Conservation (phyloP, 441 rosid species). For the Macaranga tanarius region DNA sequence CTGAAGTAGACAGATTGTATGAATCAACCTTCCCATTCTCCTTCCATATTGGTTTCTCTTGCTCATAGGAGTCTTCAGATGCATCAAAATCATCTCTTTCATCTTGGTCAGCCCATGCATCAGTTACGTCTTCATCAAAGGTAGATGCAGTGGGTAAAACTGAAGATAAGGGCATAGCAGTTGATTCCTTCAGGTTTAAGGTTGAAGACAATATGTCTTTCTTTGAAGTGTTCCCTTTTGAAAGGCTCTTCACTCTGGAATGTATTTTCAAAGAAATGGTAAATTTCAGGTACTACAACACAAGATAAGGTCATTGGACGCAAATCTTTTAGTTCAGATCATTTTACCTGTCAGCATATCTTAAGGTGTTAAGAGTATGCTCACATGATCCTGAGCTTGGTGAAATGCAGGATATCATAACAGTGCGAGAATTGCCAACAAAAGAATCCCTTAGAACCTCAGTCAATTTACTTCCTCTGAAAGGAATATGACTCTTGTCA, state of each 20-base stretch:
- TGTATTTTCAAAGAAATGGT: conserved; percentile 1
- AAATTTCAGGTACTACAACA: background rate
- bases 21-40: conserved; percentile 68
- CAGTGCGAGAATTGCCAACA: conserved; percentile 97
- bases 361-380: conserved; percentile 92
- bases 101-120: conserved; percentile 75
- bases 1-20: conserved; percentile 37
- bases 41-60: conserved; percentile 67
- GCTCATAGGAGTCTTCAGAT: conserved; percentile 65
- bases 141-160: conserved; percentile 51
- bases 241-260: conserved; percentile 95
- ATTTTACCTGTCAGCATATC: conserved; percentile 93
- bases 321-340: background rate
- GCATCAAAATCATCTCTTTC: conserved; percentile 71
- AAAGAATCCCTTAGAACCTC: conserved; percentile 98
- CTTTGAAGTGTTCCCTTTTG: conserved; percentile 84
- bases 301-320: background rate
- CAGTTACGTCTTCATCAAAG: conserved; percentile 63
- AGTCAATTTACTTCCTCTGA: conserved; percentile 97
- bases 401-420: conserved; percentile 98
- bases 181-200: conserved; percentile 71
- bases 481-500: conserved; percentile 98
- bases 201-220: conserved; percentile 78
- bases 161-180: conserved; percentile 61
- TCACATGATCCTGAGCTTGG: conserved; percentile 97